Evolutionary conservation across 495 filamentous ascomycete species (phyloP), one percentile per base, ranked within the genome.

Genomic region (Parathielavia hyrcaniae): DNA sequence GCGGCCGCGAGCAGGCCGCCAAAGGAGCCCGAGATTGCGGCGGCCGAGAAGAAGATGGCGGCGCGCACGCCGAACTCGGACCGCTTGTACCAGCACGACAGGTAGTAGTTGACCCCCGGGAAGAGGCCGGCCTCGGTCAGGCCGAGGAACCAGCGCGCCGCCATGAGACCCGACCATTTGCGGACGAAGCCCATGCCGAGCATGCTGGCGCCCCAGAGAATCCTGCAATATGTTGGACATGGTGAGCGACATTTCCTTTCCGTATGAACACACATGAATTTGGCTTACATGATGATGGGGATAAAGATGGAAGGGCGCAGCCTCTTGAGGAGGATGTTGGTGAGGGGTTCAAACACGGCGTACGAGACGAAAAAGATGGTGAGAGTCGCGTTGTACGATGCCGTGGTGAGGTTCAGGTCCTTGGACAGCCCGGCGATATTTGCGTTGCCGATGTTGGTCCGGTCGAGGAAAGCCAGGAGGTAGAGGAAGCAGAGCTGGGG

Each of bases 351-450:
- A 58, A 90, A 89, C 40, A 90, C 71, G 39, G 89, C 79, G 71
- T 97, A 97, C 20, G 89, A 95, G 26, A 95, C 81, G 76, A 97
- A 97, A 74, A 96, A 97, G 64, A 96, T 87, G 38, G 86, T 86
- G 1, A 96, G 79, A 5, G 84, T 77, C 11, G 79, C 78, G 68
- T 92, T 95, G 72, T 91, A 97, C 19, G 77, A 72, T 9, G 74
- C 53, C 5, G 75, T 79, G 74, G 86, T 80, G 38, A 75, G 64
- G 26, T 75, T 41, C 4, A 95, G 76, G 57, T 85, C 80, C 13
- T 75, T 69, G n/a, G 79, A 60, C 2, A 96, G 75, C 36, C 86
- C 85, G 48, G 83, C 87, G 49, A 95, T 82, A 64, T 90, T 91
- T 10, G 91, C 91, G 74, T 96, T 96, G 55, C 91, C 91, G 53